Base-by-base conservation (phyloP, 441 rosid genomes). In the Erodium moschatum region DNA sequence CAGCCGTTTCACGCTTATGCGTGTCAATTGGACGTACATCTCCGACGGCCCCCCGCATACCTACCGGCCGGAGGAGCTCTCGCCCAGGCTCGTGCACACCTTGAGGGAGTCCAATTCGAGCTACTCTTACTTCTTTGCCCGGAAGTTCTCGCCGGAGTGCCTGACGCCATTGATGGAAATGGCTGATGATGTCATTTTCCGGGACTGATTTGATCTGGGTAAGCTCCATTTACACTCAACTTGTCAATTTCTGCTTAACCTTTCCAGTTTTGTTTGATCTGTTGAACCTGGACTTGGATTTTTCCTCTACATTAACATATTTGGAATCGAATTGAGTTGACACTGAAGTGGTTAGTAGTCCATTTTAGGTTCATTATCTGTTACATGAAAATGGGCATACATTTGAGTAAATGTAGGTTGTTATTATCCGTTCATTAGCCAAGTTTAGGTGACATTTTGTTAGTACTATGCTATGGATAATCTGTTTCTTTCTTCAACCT, bases 61-160 rank as follows among this genome's bases (percentile, higher is more conserved):
- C 1, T 91, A 89, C 13, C 66, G 15, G 58, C 73, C 67, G 68
- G 86, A 89, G 18, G 96, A 91, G 69, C 79, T 91, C 8, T 78
- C 87, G 0, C 81, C 85, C 0, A 80, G 54, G 76, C 74, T 93
- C 71, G 88, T 93, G 54, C 69, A 72, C 35, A 72, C 69, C 48
- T 81, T 93, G 50, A 81, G 98, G 71, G 76, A 65, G 44, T 93
- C 98, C 1, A 91, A 85, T 60, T 72, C 81, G 61, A 84, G 95
- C 4, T 80, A 83, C 62, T 85, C 96, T 3, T 87, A 88, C 72
- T 74, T 93, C 71, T 93, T 93, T 18, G 96, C 97, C 0, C 81
- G 98, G 74, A 92, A 90, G 66, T 92, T 92, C 85, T 76, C 94
- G 2, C 92, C 94, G 7, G 91, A 81, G 76, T 90, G 94, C 77